phyloP scores from a whole-genome alignment of 441 rosid species.

The Viola pubescens region DNA sequence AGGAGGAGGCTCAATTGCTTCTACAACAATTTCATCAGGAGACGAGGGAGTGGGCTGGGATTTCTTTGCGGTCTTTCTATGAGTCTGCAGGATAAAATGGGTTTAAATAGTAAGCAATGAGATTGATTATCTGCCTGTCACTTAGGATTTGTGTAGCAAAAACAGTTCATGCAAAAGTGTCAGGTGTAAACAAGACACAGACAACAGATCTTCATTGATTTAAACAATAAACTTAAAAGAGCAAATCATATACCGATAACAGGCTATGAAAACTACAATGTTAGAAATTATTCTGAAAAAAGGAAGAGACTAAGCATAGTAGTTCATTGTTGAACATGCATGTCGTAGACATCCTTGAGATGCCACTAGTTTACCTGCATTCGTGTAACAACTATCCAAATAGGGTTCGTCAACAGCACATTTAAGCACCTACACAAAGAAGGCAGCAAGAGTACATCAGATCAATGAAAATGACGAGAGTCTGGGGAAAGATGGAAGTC shows the following conservation, averaged over 20 bases:
- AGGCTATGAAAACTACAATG: no score
- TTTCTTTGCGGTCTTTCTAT: slow-evolving; percentile 46
- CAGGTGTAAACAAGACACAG: neutral
- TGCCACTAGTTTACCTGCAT: slow-evolving; percentile 69
- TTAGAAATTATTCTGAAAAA: no score
- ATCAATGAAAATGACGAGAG: slow-evolving; percentile 7
- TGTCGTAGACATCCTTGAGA: slow-evolving; percentile 5
- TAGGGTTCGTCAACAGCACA: slow-evolving; percentile 87
- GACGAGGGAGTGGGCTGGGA: slow-evolving; percentile 20
- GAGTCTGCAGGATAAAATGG: slow-evolving; percentile 52
- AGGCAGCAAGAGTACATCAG: slow-evolving; percentile 14
- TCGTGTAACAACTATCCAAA: slow-evolving; percentile 93
- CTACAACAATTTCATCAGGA: slow-evolving; percentile 33
- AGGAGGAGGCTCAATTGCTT: slow-evolving; percentile 47
- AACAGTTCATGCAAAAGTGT: neutral
- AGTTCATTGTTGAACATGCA: neutral
- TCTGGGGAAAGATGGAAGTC: neutral
- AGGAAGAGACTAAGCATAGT: no score
- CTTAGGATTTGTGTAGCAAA: no score
- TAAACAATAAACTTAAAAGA: no score
- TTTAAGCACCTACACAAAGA: slow-evolving; percentile 59
- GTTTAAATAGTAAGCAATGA: slow-evolving; percentile 1
- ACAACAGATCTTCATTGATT: neutral
- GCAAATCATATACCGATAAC: no score
- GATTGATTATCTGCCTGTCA: no score